These are phyloP conservation scores for Solanum chacoense DNA, from an alignment of 305 asterid species.

Conservation along the genomic window DNA sequence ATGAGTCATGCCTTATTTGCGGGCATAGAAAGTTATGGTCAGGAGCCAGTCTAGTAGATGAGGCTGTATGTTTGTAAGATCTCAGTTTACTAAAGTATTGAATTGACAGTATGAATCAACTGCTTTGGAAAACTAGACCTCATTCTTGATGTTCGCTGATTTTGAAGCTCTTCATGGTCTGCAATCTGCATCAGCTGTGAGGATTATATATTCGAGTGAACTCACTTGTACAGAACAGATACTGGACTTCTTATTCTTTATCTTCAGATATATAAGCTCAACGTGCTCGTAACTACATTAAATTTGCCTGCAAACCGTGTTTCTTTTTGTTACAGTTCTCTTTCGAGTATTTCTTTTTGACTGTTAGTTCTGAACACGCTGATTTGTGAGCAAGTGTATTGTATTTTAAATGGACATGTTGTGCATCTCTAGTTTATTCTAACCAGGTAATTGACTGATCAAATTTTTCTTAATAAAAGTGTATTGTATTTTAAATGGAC, in stretches of 20 bases:
- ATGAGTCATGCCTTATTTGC: background rate
- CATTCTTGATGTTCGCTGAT: background rate
- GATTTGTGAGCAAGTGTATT: background rate
- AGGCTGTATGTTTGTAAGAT: background rate
- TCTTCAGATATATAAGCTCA: background rate
- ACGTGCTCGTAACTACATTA: background rate
- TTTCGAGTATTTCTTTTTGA: background rate
- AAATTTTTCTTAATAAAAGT: background rate
- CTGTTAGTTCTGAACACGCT: background rate
- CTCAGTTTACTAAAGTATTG: background rate
- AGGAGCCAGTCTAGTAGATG: background rate
- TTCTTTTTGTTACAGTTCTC: background rate
- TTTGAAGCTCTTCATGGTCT: background rate
- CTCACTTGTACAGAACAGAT: background rate
- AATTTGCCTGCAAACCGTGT: background rate
- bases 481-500: background rate
- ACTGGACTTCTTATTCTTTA: background rate
- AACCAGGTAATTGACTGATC: background rate
- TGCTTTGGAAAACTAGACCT: background rate
- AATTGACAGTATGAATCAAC: background rate
- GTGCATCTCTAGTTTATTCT: background rate
- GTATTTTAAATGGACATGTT: background rate
- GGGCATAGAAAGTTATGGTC: background rate
- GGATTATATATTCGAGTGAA: background rate
- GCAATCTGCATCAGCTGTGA: background rate